phyloP scores from a whole-genome alignment of 2,329 filamentous ascomycete species.

The Rhinocladiella mackenziei region DNA sequence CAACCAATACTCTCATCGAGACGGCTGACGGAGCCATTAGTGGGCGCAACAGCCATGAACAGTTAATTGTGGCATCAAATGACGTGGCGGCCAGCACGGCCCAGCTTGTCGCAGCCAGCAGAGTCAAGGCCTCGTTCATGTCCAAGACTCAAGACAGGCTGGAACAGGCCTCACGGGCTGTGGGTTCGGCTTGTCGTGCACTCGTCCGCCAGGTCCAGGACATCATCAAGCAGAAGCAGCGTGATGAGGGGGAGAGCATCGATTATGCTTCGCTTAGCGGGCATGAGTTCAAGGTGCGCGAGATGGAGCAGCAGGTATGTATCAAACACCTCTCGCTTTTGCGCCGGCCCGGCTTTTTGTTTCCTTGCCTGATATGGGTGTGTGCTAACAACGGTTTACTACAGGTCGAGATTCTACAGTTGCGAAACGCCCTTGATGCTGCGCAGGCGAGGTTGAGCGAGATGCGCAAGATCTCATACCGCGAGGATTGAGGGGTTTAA shows the following conservation, averaged over 20 bases:
- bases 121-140: conserved; percentile 98
- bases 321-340: not conserved
- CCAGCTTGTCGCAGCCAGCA: conserved; percentile 88
- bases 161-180: conserved; percentile 87
- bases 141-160: conserved; percentile 91
- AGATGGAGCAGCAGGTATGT: conserved; percentile 98
- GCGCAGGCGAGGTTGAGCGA: conserved; percentile 83
- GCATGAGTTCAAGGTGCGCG: conserved; percentile 96
- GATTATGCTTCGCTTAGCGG: conserved; percentile 85
- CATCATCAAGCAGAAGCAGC: conserved; percentile 83
- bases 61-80: conserved; percentile 96
- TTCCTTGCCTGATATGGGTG: conserved; percentile 17
- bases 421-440: conserved; percentile 78
- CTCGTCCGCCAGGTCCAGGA: conserved; percentile 90
- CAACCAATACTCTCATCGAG: conserved; percentile 95
- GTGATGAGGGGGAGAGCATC: conserved; percentile 70
- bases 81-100: conserved; percentile 94
- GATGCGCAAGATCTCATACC: conserved; percentile 97
- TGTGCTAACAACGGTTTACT: conserved; percentile 14
- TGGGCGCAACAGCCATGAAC: conserved; percentile 87
- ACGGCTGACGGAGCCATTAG: conserved; percentile 94
- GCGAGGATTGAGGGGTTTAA: conserved; percentile 60
- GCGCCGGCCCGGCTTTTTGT: conserved; percentile 22
- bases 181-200: conserved; percentile 79
- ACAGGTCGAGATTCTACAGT: conserved; percentile 92